phyloP scores from a whole-genome alignment of 2,329 filamentous ascomycete species.

The Cryphonectria parasitica region DNA sequence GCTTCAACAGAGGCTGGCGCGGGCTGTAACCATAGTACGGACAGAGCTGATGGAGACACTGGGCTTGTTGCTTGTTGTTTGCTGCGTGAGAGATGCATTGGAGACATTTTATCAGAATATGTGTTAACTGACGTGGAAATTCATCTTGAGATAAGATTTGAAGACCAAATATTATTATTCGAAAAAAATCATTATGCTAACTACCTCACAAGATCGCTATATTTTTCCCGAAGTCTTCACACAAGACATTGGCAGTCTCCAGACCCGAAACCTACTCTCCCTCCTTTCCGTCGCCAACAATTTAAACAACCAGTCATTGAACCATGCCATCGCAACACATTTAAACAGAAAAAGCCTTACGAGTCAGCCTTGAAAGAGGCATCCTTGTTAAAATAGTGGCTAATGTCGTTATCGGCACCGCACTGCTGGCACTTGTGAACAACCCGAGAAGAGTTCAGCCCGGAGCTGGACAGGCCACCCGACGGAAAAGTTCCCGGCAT shows the following conservation, averaged over 20 bases:
- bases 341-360: background rate
- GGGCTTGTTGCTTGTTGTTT: background rate
- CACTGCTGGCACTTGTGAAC: constrained; percentile 32
- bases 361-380: background rate
- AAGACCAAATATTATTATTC: background rate
- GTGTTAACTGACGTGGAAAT: background rate
- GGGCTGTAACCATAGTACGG: background rate
- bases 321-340: background rate
- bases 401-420: constrained; percentile 33
- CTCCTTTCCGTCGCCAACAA: background rate
- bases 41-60: background rate
- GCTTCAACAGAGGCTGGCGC: background rate
- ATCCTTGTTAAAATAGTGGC: constrained; percentile 32
- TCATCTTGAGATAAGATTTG: background rate
- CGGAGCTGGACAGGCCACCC: constrained; percentile 24
- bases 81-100: background rate
- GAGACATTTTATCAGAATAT: too few species aligned
- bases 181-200: background rate
- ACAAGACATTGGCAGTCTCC: background rate
- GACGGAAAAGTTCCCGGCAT: constrained; percentile 7
- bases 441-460: constrained; percentile 26
- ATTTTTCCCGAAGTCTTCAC: background rate
- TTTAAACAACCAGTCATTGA: background rate
- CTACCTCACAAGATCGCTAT: background rate
- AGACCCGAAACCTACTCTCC: background rate